phyloP scores from a whole-genome alignment of 306 rosid species.

The Luffa aegyptiaca region DNA sequence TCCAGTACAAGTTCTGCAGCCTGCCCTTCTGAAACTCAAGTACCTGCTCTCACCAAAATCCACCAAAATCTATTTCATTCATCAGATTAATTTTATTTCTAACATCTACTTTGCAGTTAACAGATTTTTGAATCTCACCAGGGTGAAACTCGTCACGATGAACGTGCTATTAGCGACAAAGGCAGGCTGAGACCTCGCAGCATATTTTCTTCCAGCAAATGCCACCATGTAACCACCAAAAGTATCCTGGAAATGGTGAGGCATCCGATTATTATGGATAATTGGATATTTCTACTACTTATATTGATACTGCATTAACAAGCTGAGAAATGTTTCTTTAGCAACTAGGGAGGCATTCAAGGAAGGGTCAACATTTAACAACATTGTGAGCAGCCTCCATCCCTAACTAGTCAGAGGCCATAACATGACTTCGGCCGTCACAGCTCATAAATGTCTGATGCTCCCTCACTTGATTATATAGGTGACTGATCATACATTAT shows the following conservation, averaged over 20 bases:
- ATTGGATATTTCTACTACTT: neutral
- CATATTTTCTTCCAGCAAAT: slow-evolving; percentile 57
- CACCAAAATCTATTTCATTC: slow-evolving; percentile 13
- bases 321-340: neutral
- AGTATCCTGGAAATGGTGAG: slow-evolving; percentile 26
- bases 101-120: neutral
- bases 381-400: neutral
- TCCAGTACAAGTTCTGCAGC: slow-evolving; percentile 63
- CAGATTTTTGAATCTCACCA: slow-evolving; percentile 28
- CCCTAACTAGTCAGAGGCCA: neutral
- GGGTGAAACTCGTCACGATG: slow-evolving; percentile 51
- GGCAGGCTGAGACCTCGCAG: slow-evolving; percentile 54
- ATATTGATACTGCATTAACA: neutral
- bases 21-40: slow-evolving; percentile 64
- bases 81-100: neutral
- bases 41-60: slow-evolving; percentile 35
- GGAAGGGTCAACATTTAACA: neutral
- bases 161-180: slow-evolving; percentile 51
- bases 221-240: slow-evolving; percentile 72
- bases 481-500: neutral
- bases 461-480: neutral
- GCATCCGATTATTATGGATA: neutral
- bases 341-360: neutral
- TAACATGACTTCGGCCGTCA: neutral
- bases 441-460: neutral